Conservation (phyloP, 1,284 basidiomycete genomes). For the Singerocomus inundabilis region DNA sequence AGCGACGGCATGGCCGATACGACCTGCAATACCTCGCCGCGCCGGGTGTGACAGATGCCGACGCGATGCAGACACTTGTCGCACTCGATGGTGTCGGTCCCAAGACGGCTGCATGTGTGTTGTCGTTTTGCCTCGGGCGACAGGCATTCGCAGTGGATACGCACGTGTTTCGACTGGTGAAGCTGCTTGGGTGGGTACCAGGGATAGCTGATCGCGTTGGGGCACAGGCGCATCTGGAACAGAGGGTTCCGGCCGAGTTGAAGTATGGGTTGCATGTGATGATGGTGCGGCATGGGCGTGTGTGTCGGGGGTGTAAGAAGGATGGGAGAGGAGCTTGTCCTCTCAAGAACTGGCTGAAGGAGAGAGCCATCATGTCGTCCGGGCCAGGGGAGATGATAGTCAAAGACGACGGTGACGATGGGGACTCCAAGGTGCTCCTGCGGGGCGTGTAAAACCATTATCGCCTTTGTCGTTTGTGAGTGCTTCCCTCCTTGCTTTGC, state of each 20-base stretch:
- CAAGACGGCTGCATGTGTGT: constrained; percentile 77
- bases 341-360: constrained; percentile 28
- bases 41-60: constrained; percentile 44
- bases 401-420: not conserved
- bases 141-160: constrained; percentile 80
- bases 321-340: constrained; percentile 27
- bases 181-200: constrained; percentile 70
- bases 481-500: too few species aligned
- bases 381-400: not conserved
- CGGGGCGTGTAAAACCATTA: not conserved
- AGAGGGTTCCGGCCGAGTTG: constrained; percentile 56
- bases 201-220: constrained; percentile 58
- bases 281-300: constrained; percentile 63
- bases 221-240: constrained; percentile 70
- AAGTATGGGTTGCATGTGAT: constrained; percentile 75
- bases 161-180: constrained; percentile 66
- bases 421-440: not conserved
- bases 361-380: not conserved
- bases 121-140: constrained; percentile 73
- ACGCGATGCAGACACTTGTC: constrained; percentile 69
- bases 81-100: constrained; percentile 71
- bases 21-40: constrained; percentile 55
- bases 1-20: constrained; percentile 53
- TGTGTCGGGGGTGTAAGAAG: constrained; percentile 53
- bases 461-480: too few species aligned